phyloP scores from a whole-genome alignment of 805 yeast genomes.

The Diddensiella transvaalensis region DNA sequence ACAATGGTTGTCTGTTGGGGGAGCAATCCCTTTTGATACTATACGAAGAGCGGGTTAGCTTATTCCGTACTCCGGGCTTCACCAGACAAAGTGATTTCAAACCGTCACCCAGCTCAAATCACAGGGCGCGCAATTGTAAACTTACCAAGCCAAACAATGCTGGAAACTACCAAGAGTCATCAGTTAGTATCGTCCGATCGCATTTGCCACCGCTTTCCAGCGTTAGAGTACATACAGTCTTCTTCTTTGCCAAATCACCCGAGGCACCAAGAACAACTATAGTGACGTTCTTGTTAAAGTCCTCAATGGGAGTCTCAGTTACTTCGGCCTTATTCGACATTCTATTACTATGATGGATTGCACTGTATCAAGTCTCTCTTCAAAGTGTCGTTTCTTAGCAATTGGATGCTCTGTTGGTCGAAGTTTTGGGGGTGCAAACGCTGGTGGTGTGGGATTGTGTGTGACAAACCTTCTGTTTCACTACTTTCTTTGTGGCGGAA shows the following conservation, averaged over 20 bases:
- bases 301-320: slow-evolving; percentile 4
- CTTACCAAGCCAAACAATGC: slow-evolving; percentile 40
- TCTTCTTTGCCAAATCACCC: slow-evolving; percentile 93
- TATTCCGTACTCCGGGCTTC: too few species aligned
- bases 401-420: too few species aligned
- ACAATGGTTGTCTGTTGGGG: slow-evolving; percentile 68
- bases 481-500: too few species aligned
- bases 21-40: slow-evolving; percentile 65
- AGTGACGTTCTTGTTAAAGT: slow-evolving; percentile 61
- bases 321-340: background rate
- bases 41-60: too few species aligned
- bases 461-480: too few species aligned
- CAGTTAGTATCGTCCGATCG: background rate
- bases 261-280: slow-evolving; percentile 91
- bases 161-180: slow-evolving; percentile 36
- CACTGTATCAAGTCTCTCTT: too few species aligned
- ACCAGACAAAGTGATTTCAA: background rate
- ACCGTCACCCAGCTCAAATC: slow-evolving; percentile 1
- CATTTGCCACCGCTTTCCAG: background rate
- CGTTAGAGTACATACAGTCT: slow-evolving; percentile 52
- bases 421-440: too few species aligned
- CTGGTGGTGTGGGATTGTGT: too few species aligned
- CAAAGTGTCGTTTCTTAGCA: background rate
- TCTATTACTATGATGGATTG: too few species aligned
- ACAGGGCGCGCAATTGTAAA: too few species aligned